Evolutionary conservation across 2,329 filamentous ascomycete species (phyloP), one percentile per base, ranked within the genome.

Genomic region (Celoporthe dispersa): DNA sequence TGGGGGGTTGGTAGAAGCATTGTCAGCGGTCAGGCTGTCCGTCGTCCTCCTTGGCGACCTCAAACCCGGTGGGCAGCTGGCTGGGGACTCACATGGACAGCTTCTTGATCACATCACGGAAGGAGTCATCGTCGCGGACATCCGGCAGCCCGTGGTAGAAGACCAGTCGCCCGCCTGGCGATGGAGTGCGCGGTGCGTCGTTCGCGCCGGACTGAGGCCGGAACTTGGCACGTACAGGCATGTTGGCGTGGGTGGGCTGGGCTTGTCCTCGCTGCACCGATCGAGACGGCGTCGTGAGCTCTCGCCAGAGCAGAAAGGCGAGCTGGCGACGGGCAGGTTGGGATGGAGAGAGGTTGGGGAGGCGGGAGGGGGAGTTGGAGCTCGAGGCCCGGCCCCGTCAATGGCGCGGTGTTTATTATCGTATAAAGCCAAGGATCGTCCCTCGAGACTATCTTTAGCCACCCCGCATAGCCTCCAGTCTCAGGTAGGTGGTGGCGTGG

Each of bases 91-190:
- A 91, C 88, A 84, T 77, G 1, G 90, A 90, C 48, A 93, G 82
- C 81, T 92, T 91, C 80, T 89, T 88, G 68, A 92, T 87, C 25
- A 93, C 83, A 19, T 84, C 83, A 61, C 89, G 87, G 76, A 93
- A 92, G 33, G 81, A 79, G 75, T 93, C 90, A 33, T 85, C 81
- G 22, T 85, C 80, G 9, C 77, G 79, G 74, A 93, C 90, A 55
- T 86, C 80, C 25, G 90, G 90, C 44, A 91, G 80, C 35, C 63
- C 59, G 48, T 59, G 63, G 63, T 31, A 44, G 14, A 82, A 77
- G 3, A 73, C 69, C 31, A 73, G 73, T 1, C 72, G 77, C 59
- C 70, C 75, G 39, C 75, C 68, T 2, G 81, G 81, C 16, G 82
- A 83, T 12, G 79, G 78, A 28, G 79, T 79, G 41, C 79, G 78